Evolutionary conservation across 192 early-diverging fungal genomes (phyloP).

Genomic region (Chytriomyces sp.): DNA sequence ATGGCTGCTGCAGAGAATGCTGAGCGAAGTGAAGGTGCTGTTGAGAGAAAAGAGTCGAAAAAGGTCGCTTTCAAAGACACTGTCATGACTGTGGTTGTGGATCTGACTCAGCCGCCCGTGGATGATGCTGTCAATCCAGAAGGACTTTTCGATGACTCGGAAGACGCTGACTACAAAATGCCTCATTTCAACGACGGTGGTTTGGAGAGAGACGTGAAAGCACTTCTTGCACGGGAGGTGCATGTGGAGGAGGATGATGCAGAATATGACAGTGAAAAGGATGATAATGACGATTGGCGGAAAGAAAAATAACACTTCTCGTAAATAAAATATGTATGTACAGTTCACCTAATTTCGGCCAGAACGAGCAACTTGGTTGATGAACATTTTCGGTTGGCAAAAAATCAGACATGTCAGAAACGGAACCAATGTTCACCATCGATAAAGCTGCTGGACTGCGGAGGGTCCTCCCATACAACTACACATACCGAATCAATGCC

Average conservation of each 20-base stretch:
- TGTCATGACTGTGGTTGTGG: constrained; percentile 17
- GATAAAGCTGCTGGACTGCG: constrained; percentile 3
- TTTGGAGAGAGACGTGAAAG: constrained; percentile 14
- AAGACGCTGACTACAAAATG: neutral
- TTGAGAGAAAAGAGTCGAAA: neutral
- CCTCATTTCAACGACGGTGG: constrained; percentile 29
- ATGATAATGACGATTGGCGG: constrained; percentile 14
- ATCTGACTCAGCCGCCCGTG: constrained; percentile 11
- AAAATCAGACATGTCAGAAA: neutral
- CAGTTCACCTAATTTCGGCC: too few relatives aligned
- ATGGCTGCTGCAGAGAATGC: neutral
- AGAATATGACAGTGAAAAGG: constrained; percentile 11
- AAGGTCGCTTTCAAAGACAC: constrained; percentile 27
- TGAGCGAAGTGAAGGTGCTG: neutral
- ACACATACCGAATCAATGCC: constrained; percentile 73
- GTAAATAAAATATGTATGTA: neutral
- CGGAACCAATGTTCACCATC: neutral
- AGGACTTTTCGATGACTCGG: neutral
- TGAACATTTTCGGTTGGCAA: neutral
- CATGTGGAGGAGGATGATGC: neutral
- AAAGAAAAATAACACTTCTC: constrained; percentile 4
- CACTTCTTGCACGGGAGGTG: neutral
- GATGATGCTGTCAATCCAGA: neutral
- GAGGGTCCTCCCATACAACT: constrained; percentile 80
- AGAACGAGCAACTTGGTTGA: too few relatives aligned